A percentile compares a stretch with the other conserved stretches of the same genome.
These are phyloP conservation scores for Combretum micranthum DNA, from an alignment of 345 rosid species.

Conservation along the genomic window DNA sequence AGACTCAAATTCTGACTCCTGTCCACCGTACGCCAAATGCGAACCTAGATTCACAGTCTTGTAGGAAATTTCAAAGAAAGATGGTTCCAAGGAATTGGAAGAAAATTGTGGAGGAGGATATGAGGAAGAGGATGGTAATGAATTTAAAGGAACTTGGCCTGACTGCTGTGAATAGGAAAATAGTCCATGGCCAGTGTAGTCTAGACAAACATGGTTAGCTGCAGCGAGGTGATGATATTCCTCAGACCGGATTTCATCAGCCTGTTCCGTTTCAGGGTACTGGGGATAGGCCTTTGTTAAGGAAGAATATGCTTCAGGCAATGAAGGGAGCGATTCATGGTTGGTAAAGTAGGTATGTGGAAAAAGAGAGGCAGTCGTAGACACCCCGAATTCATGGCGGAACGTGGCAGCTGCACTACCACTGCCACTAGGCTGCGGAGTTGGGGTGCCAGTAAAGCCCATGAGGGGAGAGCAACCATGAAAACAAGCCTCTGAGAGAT, in stretches of 20 bases:
- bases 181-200: constrained; percentile 61
- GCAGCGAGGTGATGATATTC: constrained; percentile 59
- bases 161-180: constrained; percentile 60
- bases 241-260: constrained; percentile 52
- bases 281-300: constrained; percentile 45
- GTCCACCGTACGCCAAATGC: constrained; percentile 25
- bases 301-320: constrained; percentile 41
- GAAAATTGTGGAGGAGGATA: constrained; percentile 7
- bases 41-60: constrained; percentile 37
- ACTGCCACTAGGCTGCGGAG: neutral
- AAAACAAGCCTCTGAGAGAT: constrained; percentile 41
- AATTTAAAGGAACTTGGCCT: constrained; percentile 7
- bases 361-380: constrained; percentile 35
- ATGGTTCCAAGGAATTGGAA: constrained; percentile 6
- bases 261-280: constrained; percentile 38
- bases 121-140: constrained; percentile 20
- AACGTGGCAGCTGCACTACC: constrained; percentile 13
- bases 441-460: constrained; percentile 13
- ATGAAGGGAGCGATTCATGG: constrained; percentile 77
- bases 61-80: constrained; percentile 39
- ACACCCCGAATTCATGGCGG: constrained; percentile 34
- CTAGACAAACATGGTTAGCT: constrained; percentile 47
- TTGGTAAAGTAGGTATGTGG: constrained; percentile 51
- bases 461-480: constrained; percentile 53
- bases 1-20: constrained; percentile 43